Evolutionary conservation across 1,284 basidiomycete species (phyloP).

Genomic region (Ceratobasidium sp.): DNA sequence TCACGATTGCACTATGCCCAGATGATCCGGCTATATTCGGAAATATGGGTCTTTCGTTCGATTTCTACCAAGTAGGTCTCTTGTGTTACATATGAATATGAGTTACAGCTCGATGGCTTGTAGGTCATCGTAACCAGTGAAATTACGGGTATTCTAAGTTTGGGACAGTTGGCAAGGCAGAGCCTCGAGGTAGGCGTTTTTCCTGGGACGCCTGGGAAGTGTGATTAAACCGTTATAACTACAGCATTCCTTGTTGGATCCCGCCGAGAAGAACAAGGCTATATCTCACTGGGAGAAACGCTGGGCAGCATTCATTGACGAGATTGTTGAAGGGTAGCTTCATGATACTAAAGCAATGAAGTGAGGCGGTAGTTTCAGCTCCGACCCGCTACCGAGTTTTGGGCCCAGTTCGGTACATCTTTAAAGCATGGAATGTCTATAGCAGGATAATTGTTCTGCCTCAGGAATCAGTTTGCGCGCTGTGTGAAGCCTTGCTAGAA

Average conservation of each 20-base stretch:
- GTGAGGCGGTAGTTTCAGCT: too few relatives aligned
- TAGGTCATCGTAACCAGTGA: slow-evolving; percentile 50
- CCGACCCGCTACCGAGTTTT: too few relatives aligned
- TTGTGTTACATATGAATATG: background rate
- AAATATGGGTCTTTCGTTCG: slow-evolving; percentile 52
- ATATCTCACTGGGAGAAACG: slow-evolving; percentile 65
- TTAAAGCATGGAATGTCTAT: too few relatives aligned
- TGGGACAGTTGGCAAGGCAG: slow-evolving; percentile 71
- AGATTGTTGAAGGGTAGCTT: slow-evolving; percentile 53
- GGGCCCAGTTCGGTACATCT: too few relatives aligned
- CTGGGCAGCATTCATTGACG: slow-evolving; percentile 68
- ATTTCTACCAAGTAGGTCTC: slow-evolving; percentile 50
- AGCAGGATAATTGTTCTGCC: too few relatives aligned
- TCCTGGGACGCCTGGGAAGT: background rate
- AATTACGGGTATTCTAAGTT: slow-evolving; percentile 63
- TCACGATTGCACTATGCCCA: slow-evolving; percentile 53
- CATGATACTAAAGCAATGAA: too few relatives aligned
- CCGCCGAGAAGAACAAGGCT: slow-evolving; percentile 64
- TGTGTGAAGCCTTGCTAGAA: too few relatives aligned
- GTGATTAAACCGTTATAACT: slow-evolving; percentile 53
- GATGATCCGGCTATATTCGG: slow-evolving; percentile 57
- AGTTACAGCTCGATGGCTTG: background rate
- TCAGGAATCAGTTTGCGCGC: too few relatives aligned
- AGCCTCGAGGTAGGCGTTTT: slow-evolving; percentile 68
- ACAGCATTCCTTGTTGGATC: slow-evolving; percentile 66